A percentile compares a stretch with the other conserved stretches of the same genome.
Evolutionary conservation across 2,329 filamentous ascomycete species (phyloP).

Genomic region (Epichloe amarillans): DNA sequence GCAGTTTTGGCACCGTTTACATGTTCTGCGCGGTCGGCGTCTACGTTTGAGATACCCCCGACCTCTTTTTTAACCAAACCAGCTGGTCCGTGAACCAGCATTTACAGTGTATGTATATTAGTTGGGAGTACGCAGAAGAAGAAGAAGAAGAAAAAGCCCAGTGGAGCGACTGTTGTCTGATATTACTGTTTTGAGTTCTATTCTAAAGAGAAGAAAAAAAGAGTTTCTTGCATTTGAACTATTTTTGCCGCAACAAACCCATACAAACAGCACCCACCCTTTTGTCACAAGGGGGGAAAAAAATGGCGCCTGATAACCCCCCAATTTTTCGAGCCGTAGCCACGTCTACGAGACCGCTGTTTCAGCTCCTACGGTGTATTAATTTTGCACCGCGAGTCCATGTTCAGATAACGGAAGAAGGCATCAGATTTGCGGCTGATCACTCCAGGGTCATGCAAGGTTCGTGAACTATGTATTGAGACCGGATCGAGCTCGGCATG

Average conservation of each 20-base stretch:
- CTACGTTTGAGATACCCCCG: slow-evolving; percentile 65
- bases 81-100: slow-evolving; percentile 7
- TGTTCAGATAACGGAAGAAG: slow-evolving; percentile 68
- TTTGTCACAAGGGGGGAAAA: not conserved
- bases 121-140: slow-evolving; percentile 15
- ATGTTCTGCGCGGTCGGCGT: slow-evolving; percentile 99
- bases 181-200: slow-evolving; percentile 9
- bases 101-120: slow-evolving; percentile 27
- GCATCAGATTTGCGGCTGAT: slow-evolving; percentile 77
- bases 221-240: not conserved
- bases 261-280: not conserved
- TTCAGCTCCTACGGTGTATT: slow-evolving; percentile 46
- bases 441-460: slow-evolving; percentile 87
- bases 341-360: slow-evolving; percentile 63
- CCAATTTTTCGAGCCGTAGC: slow-evolving; percentile 61
- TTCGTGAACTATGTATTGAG: slow-evolving; percentile 21
- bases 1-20: slow-evolving; percentile 83
- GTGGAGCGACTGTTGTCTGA: slow-evolving; percentile 14
- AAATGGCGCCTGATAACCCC: slow-evolving; percentile 24
- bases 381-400: slow-evolving; percentile 44
- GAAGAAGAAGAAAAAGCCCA: slow-evolving; percentile 14
- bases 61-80: slow-evolving; percentile 3
- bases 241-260: slow-evolving; percentile 1
- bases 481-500: not conserved
- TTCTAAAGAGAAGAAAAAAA: not conserved